Evolutionary conservation across 2,329 filamentous ascomycete species (phyloP).

Genomic region (Neofusicoccum kwambonambiense): DNA sequence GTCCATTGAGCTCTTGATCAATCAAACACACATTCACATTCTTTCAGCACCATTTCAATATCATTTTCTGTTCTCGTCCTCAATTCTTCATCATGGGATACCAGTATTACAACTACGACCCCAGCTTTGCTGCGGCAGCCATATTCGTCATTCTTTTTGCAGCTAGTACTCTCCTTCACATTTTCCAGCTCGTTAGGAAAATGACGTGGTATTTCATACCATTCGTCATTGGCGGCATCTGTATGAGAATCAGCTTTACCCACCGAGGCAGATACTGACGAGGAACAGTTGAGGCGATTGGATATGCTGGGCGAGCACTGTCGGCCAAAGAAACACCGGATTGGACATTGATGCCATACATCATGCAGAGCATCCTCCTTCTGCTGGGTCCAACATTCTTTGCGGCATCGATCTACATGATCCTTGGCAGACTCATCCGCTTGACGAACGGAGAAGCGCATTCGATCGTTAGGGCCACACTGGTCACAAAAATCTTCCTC

Average conservation of each 20-base stretch:
- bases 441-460: conserved; percentile 33
- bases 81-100: conserved; percentile 24
- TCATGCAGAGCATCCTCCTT: conserved; percentile 45
- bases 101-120: conserved; percentile 35
- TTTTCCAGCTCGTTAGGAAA: conserved; percentile 38
- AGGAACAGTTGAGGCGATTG: conserved; percentile 49
- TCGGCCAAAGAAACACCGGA: conserved; percentile 28
- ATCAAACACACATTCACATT: neutral
- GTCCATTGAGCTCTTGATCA: neutral
- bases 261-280: neutral
- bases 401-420: conserved; percentile 48
- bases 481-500: conserved; percentile 46
- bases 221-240: conserved; percentile 50
- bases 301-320: conserved; percentile 49
- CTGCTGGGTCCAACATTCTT: conserved; percentile 49
- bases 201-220: conserved; percentile 54
- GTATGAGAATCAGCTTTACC: conserved; percentile 31
- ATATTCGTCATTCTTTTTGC: conserved; percentile 33
- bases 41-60: no score
- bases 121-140: conserved; percentile 29
- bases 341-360: conserved; percentile 39
- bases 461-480: conserved; percentile 34
- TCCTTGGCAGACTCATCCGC: conserved; percentile 41
- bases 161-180: conserved; percentile 35
- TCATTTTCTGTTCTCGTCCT: neutral